Conservation (phyloP, 805 yeast genomes). For the Candida ipomoeae region DNA sequence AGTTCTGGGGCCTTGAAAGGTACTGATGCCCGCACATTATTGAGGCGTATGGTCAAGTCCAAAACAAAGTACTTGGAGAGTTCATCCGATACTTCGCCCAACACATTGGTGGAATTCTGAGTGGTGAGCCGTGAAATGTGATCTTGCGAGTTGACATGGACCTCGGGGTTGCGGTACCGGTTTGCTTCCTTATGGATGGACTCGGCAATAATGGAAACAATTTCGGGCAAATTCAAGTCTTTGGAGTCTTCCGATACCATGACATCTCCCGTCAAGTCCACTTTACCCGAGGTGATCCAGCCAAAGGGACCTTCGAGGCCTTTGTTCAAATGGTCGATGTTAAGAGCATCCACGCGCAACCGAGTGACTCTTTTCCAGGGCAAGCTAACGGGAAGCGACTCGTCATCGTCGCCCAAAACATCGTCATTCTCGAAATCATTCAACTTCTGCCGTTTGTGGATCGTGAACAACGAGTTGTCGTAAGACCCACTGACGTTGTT, state of each 20-base stretch:
- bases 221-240: conserved; percentile 43
- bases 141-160: conserved; percentile 25
- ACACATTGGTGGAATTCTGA: neutral
- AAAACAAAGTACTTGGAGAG: conserved; percentile 61
- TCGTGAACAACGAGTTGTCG: conserved; percentile 88
- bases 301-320: conserved; percentile 95
- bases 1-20: conserved; percentile 86
- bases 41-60: conserved; percentile 74
- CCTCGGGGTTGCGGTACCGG: conserved; percentile 35
- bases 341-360: conserved; percentile 77
- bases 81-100: conserved; percentile 20
- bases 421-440: conserved; percentile 38
- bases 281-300: conserved; percentile 91
- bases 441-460: conserved; percentile 69
- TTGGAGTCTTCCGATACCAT: conserved; percentile 67
- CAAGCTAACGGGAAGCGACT: conserved; percentile 4
- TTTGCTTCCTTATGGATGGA: conserved; percentile 47
- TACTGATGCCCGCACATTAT: conserved; percentile 82
- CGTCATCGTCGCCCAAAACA: conserved; percentile 16
- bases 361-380: conserved; percentile 67
- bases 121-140: conserved; percentile 27
- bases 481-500: conserved; percentile 84
- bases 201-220: conserved; percentile 46
- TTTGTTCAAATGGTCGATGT: conserved; percentile 82
- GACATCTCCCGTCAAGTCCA: conserved; percentile 90